phyloP scores from a whole-genome alignment of 1,284 basidiomycete genomes.

The Calocybe gambosa region DNA sequence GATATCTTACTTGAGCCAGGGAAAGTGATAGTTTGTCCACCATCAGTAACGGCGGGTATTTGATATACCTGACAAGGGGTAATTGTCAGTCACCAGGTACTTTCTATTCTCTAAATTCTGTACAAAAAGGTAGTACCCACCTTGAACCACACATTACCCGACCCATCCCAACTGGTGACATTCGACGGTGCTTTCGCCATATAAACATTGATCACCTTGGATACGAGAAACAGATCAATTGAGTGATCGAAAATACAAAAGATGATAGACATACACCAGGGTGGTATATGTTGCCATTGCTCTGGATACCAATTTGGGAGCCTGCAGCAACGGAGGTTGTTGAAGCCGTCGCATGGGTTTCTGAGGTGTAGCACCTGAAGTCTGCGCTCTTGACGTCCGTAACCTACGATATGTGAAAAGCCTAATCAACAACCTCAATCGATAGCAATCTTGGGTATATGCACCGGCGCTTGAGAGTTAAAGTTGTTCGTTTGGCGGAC shows the following conservation, averaged over 20 bases:
- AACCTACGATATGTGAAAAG: too few species aligned
- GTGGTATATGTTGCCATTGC: constrained; percentile 32
- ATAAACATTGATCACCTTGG: constrained; percentile 32
- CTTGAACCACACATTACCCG: constrained; percentile 36
- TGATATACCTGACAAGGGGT: constrained; percentile 26
- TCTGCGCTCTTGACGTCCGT: constrained; percentile 30
- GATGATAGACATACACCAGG: constrained; percentile 23
- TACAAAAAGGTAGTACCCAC: constrained; percentile 8
- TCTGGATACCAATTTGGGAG: constrained; percentile 24
- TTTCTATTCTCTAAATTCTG: background rate
- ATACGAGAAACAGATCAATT: background rate
- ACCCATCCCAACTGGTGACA: constrained; percentile 30
- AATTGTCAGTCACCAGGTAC: background rate
- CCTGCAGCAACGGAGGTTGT: constrained; percentile 27
- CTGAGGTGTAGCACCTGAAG: constrained; percentile 31
- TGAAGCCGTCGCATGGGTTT: constrained; percentile 23
- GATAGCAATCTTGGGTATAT: too few species aligned
- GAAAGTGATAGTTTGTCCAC: constrained; percentile 32
- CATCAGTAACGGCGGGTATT: constrained; percentile 33
- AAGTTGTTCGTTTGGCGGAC: constrained; percentile 40
- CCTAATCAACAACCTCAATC: too few species aligned
- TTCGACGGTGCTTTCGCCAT: constrained; percentile 32
- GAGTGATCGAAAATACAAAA: background rate
- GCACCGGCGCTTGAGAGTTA: constrained; percentile 34
- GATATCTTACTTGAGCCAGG: constrained; percentile 25